Percentiles rank a stretch among this genome's conserved stretches.
Evolutionary conservation across 179 eudicot genomes (phyloP).

Genomic region (Silene vulgaris): DNA sequence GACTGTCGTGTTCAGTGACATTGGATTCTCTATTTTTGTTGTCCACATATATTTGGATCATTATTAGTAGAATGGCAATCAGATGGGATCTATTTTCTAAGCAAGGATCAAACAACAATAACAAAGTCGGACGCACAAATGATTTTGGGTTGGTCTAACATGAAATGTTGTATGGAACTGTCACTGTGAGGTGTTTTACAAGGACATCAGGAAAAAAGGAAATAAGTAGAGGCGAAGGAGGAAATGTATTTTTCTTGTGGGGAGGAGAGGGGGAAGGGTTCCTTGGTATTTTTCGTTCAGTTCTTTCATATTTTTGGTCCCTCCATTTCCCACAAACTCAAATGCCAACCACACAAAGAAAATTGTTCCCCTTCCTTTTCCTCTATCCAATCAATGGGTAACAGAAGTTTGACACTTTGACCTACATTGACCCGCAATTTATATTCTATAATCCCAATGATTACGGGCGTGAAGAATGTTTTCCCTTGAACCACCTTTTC

Average conservation of each 20-base stretch:
- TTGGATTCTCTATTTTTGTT: not conserved
- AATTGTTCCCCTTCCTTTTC: not conserved
- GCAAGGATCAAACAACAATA: conserved; percentile 1
- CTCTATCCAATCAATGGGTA: not conserved
- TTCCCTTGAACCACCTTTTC: not conserved
- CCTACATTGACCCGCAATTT: not conserved
- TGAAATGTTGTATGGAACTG: not conserved
- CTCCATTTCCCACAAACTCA: not conserved
- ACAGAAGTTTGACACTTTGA: not conserved
- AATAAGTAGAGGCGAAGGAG: not conserved
- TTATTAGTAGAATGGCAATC: not conserved
- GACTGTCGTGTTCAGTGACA: conserved; percentile 7
- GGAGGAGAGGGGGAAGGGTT: not conserved
- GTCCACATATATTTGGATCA: not conserved
- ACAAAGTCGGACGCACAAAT: not conserved
- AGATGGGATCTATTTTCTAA: not conserved
- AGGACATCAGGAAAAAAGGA: not conserved
- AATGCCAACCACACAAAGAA: not conserved
- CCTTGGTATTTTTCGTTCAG: not conserved
- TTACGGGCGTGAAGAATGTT: not conserved
- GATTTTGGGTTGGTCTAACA: not conserved
- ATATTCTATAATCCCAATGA: not conserved
- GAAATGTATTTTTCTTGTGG: not conserved
- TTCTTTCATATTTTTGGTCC: not conserved
- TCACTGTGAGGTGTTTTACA: not conserved